Base-by-base conservation (phyloP, 2,329 filamentous ascomycete genomes). In the Cladosporium sp. region DNA sequence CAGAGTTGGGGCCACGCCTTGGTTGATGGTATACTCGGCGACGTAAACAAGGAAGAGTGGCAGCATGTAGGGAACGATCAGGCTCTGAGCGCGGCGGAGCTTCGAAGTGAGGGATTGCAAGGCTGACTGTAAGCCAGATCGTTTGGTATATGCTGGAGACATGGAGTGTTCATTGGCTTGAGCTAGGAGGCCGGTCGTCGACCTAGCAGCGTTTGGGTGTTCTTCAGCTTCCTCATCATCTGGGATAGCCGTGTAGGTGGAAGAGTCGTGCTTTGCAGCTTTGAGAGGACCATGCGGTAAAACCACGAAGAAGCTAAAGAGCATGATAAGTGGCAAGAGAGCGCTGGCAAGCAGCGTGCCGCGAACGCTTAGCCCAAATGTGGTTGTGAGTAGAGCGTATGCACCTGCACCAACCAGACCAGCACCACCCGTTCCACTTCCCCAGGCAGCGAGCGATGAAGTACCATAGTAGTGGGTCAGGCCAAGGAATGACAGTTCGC, bases 11-110 rank as follows among this genome's bases (percentile, higher is more conserved):
- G 91, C 81, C 0, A 97, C 91, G 35, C 92, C 93, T 76, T 96
- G 92, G 75, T 97, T 97, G 74, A 97, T 97, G 56, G 90, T 95
- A 72, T 99, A 99, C 77, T 99, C 94, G 57, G 92, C 91, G 35
- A 97, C 83, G 71, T 97, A 99, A 28, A 99, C 94, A 15, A 97
- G 77, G 34, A 97, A 80, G 13, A 99, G 80, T 0, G 94, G 94
- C 3, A 96, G 80, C 91, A 99, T 97, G 72, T 86, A 88, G 9
- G 84, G 84, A 44, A 95, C 77, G 68, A 97, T 87, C 1, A 97
- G 78, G 0, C 80, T 78, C 60, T 77, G 81, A 0, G 88, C 84
- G 4, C 90, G 86, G n/a, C 75, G 76, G 34, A 97, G 72, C 10
- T 70, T 74, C 12, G 68, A 32, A 10, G 63, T 62, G 22, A 72